Base-by-base conservation (phyloP, 2,329 filamentous ascomycete species). In the Diaporthe vexans region DNA sequence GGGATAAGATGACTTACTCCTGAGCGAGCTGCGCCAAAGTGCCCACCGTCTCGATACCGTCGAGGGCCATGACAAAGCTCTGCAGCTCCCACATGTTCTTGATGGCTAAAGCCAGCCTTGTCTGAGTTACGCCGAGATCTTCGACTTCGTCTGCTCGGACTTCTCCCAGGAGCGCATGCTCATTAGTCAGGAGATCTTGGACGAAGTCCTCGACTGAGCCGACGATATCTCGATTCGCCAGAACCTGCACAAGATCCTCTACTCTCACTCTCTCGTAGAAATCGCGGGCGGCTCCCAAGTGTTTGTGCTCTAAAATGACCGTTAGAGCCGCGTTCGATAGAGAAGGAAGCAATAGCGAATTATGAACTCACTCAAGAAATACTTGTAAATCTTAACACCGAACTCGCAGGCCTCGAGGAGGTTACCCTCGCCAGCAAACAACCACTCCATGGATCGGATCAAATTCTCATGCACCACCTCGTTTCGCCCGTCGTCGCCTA, bases 361-460 rank as follows among this genome's bases (percentile, higher is more conserved):
- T 26, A 40, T 10, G 10, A 9, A 48, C 94, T 87, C 90, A 97
- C 95, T 89, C 61, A 97, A 88, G 80, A 98, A 95, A 75, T 92
- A 92, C 80, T 94, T 94, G 84, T 98, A 94, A n/a, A 95, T 89
- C 78, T 91, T 88, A 40, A 90, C 90, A 56, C 94, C 91, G 61
- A 80, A 83, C 35, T 79, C 78, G 77, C 82, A 83, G 46, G 81
- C 82, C 74, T 81, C 81, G 24, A 79, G 77, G 2, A 82, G 78
- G 54, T 81, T 77, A 3, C 79, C 92, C 67, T 93, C 90, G 11
- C 96, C 89, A 73, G 94, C 88, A 74, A 94, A 85, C 81, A 96
- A 92, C 95, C 96, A 98, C 80, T 97, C 94, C 74, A 98, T 85
- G 51, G 94, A 92, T 73, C 93, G 90, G 59, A 98, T 94, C 69